These are phyloP conservation scores for Mesotaenium endlicherianum DNA, from an alignment of 139 green algal species.

Conservation along the genomic window DNA sequence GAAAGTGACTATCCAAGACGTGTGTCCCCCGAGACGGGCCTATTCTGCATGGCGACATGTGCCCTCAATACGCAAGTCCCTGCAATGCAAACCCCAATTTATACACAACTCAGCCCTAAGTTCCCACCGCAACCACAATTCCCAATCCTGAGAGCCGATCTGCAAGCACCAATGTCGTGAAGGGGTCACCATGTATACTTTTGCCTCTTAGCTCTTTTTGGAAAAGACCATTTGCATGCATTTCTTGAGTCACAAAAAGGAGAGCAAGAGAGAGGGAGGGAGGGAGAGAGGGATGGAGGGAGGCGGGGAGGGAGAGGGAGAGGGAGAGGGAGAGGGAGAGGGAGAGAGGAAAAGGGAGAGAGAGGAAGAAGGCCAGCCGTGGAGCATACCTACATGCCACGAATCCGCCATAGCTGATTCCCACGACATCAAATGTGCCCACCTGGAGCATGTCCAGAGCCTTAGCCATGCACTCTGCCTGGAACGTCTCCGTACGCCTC, in stretches of 20 bases:
- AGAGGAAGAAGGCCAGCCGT: background rate
- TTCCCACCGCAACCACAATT: background rate
- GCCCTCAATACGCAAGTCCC: background rate
- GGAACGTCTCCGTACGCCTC: conserved; percentile 22
- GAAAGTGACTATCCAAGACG: too few relatives aligned
- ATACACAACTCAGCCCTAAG: background rate
- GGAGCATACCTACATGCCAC: background rate
- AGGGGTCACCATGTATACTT: too few relatives aligned
- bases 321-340: too few relatives aligned
- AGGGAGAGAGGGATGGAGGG: too few relatives aligned
- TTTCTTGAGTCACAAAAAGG: background rate
- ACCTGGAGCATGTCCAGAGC: conserved; percentile 7
- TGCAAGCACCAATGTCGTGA: background rate
- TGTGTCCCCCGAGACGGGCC: background rate
- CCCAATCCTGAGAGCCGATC: background rate
- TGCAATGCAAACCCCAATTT: background rate
- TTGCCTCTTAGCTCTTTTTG: background rate
- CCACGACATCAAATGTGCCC: conserved; percentile 14
- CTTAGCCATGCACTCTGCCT: conserved; percentile 23
- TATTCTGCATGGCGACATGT: background rate
- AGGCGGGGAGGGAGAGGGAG: too few relatives aligned
- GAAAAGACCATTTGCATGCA: background rate
- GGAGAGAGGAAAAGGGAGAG: too few relatives aligned
- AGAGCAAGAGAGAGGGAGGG: too few relatives aligned
- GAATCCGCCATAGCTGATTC: conserved; percentile 40